phyloP scores from a whole-genome alignment of 2,329 filamentous ascomycete species.

The Dryadomyces quercivorus region DNA sequence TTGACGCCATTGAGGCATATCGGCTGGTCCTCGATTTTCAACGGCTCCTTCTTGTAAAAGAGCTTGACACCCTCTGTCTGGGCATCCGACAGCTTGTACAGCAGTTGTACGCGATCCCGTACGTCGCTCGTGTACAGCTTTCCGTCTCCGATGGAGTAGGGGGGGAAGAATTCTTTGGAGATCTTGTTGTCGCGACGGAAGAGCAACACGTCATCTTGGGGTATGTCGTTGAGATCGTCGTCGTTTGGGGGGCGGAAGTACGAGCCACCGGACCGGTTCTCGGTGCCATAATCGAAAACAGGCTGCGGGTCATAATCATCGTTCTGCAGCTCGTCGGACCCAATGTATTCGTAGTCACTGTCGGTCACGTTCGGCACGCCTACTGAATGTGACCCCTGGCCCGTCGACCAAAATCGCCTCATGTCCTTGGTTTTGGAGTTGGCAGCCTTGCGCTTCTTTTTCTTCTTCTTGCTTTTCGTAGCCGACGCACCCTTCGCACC shows the following conservation, averaged over 20 bases:
- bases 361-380: conserved; percentile 49
- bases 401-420: conserved; percentile 39
- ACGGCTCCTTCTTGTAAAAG: conserved; percentile 59
- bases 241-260: conserved; percentile 8
- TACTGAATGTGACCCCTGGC: conserved; percentile 15
- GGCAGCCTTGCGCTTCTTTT: conserved; percentile 12
- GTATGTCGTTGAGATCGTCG: conserved; percentile 17
- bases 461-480: not conserved
- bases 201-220: conserved; percentile 57
- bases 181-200: conserved; percentile 55
- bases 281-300: not conserved
- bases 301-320: conserved; percentile 13
- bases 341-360: conserved; percentile 72
- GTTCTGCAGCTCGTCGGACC: conserved; percentile 56
- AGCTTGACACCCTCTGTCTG: conserved; percentile 46
- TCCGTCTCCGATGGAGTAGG: conserved; percentile 63
- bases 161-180: conserved; percentile 61
- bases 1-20: conserved; percentile 50
- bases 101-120: conserved; percentile 51
- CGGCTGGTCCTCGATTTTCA: conserved; percentile 50
- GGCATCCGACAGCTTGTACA: conserved; percentile 49
- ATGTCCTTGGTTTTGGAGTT: conserved; percentile 22
- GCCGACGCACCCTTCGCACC: conserved; percentile 12
- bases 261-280: conserved; percentile 7
- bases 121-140: conserved; percentile 56